Percentiles rank a stretch among this genome's conserved stretches.
Conservation (phyloP, 1,139 yeast species). For the Debaryomyces sp. region DNA sequence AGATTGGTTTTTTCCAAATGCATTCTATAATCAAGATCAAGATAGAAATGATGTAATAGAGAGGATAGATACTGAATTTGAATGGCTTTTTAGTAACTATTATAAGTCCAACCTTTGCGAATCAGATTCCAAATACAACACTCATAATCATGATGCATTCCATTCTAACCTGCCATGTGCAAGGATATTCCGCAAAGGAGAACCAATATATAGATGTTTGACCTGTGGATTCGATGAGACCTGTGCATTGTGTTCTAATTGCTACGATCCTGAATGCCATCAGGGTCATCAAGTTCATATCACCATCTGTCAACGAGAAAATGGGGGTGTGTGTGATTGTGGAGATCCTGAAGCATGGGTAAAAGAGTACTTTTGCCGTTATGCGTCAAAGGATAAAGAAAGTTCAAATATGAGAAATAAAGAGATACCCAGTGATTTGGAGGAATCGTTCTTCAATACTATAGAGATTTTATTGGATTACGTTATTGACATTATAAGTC, state of each 20-base stretch:
- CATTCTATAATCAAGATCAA: constrained; percentile 18
- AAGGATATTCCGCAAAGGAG: constrained; percentile 74
- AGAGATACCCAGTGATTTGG: constrained; percentile 38
- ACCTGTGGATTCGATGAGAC: constrained; percentile 88
- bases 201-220: constrained; percentile 79
- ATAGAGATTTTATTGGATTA: constrained; percentile 68
- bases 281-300: constrained; percentile 75
- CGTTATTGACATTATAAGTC: constrained; percentile 69
- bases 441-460: constrained; percentile 40
- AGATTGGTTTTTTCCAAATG: constrained; percentile 51
- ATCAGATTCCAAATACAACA: constrained; percentile 23
- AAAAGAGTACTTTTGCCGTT: constrained; percentile 40
- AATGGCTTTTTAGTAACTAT: constrained; percentile 39
- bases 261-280: constrained; percentile 75
- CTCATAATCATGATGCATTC: constrained; percentile 42
- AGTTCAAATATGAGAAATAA: constrained; percentile 11
- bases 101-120: constrained; percentile 25
- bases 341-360: constrained; percentile 68
- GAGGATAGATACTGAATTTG: constrained; percentile 35
- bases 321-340: constrained; percentile 83
- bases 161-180: constrained; percentile 81
- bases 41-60: constrained; percentile 15
- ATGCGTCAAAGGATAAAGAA: constrained; percentile 20
- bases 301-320: constrained; percentile 73
- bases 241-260: constrained; percentile 80